Evolutionary conservation across 2,329 filamentous ascomycete genomes (phyloP), one percentile per base, ranked within the genome.

Genomic region (Colletotrichum sansevieriae): DNA sequence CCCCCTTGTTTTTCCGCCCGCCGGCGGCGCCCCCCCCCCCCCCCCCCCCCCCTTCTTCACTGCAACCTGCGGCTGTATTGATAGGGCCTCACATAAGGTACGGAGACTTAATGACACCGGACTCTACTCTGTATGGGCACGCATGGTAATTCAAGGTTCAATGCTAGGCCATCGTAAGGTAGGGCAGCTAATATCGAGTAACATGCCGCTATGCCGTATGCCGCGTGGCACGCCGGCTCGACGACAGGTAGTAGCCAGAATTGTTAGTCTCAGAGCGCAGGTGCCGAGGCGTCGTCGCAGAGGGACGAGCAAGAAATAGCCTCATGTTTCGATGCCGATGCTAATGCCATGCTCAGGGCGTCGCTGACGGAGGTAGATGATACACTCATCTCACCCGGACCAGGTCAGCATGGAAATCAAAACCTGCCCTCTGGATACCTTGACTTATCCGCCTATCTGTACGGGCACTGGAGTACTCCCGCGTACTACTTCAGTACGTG

Each of bases 291-390:
- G 63, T 62, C 43, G 37, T 60, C 63, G 57, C 55, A 67, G 67
- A 65, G 44, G 59, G 60, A 68, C 66, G 62, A 68, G 55, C 63
- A 35, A 73, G 74, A 78, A 78, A 78, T 75, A 76, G 72, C 62
- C 63, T 74, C 73, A 73, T 75, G 78, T 79, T 79, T 79, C 76
- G 76, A 78, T 70, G 72, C 70, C 59, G 46, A 44, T 56, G 64
- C 56, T 55, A 65, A 44, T 59, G 57, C 57, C 57, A 54, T 61
- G 62, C 54, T 18, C 20, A 15, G 25, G 41, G 25, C 46, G 49
- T 54, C 52, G 41, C 35, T 37, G 56, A 39, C 35, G 9, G 43
- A 58, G 55, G 55, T 13, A 58, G 55, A 58, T 58, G 39, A 58
- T n/a, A 58, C 55, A 46, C 55, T 22, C 52, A 39, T 55, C 52